phyloP scores from a whole-genome alignment of 495 filamentous ascomycete species.

The Hypoxylon intermedium region DNA sequence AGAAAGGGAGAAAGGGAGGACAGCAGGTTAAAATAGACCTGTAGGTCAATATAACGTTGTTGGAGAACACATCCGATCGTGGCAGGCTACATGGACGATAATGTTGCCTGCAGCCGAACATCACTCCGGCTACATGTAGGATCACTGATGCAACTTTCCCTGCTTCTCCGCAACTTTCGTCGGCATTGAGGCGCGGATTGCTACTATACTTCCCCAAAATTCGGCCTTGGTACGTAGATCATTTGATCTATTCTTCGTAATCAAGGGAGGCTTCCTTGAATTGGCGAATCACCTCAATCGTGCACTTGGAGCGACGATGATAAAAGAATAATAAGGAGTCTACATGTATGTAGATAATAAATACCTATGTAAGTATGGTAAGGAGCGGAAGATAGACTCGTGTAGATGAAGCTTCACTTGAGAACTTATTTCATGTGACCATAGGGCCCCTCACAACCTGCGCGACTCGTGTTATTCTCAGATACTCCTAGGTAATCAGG shows the following conservation, averaged over 20 bases:
- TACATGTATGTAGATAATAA: too few relatives aligned
- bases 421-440: too few relatives aligned
- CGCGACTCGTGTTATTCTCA: too few relatives aligned
- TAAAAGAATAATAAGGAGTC: too few relatives aligned
- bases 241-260: neutral
- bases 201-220: neutral
- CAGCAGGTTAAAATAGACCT: neutral
- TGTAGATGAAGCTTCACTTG: too few relatives aligned
- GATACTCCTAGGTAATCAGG: neutral
- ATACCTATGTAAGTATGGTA: too few relatives aligned
- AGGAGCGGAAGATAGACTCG: too few relatives aligned
- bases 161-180: conserved; percentile 27
- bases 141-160: conserved; percentile 18
- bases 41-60: neutral
- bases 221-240: neutral
- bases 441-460: too few relatives aligned
- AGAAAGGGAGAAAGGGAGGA: neutral
- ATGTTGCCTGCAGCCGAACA: conserved; percentile 6
- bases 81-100: conserved; percentile 18
- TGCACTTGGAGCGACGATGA: too few relatives aligned
- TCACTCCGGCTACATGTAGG: conserved; percentile 3
- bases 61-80: neutral
- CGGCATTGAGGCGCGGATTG: conserved; percentile 11
- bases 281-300: too few relatives aligned
- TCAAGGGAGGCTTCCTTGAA: too few relatives aligned